Base-by-base conservation (phyloP, 768 basidiomycete species). In the Boletus vermiculosoides region DNA sequence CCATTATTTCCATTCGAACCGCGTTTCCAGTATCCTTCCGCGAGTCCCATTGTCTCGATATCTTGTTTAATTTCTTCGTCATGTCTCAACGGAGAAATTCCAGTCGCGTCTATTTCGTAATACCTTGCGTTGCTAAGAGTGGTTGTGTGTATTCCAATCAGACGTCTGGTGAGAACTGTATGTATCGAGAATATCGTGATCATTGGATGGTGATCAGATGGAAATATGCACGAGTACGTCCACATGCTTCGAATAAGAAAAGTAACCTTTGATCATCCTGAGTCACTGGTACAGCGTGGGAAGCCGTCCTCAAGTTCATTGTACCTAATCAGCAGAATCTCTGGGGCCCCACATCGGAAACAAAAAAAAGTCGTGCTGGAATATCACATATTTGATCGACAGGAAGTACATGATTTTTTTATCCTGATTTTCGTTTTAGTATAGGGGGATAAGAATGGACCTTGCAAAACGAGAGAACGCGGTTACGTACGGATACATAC, bases 61-160 rank as follows among this genome's bases (percentile, higher is more conserved):
- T 40, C 16, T 45, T 65, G 51, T 58, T 31, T 8, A n/a, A 16
- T 44, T 40, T 40, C 12, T 23, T 57, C 31, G 48, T 61, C 50
- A 42, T 55, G 12, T 56, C 47, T 41, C 20, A 1, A 45, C n/a
- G 30, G 41, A 45, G 46, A 37, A 55, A 42, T 42, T 34, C 25
- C 39, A 39, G 16, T 25, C 16, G 10, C n/a, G n/a, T n/a, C 22
- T 11, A 4, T 11, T 12, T 50, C 16, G 31, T 22, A 5, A 20
- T 4, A 16, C 16, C 3, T 45, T 7, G 7, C 4, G 13, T 15
- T 13, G 15, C 7, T 8, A 36, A 53, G 25, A 25, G 12, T 28
- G 28, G 6, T 9, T 22, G 15, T 18, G 23, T n/a, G 10, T 20
- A 3, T 25, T 28, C 12, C n/a, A 11, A 36, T 20, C 18, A 25